phyloP scores from a whole-genome alignment of 2,329 filamentous ascomycete species.

The Fusarium aywerte region DNA sequence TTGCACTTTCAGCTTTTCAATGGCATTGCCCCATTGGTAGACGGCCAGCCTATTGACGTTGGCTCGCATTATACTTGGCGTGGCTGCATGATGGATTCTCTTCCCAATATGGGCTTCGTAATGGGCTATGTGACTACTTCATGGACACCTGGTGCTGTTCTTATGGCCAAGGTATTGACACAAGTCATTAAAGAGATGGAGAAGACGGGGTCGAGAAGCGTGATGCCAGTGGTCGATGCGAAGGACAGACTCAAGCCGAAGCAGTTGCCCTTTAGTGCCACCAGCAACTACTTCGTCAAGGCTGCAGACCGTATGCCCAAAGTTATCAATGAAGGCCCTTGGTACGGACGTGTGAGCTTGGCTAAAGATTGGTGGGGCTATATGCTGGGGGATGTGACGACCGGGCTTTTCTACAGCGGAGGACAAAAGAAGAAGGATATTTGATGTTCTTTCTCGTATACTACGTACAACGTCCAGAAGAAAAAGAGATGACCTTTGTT shows the following conservation, averaged over 20 bases:
- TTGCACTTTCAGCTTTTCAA: conserved; percentile 69
- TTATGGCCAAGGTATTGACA: conserved; percentile 58
- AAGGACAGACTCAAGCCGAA: conserved; percentile 42
- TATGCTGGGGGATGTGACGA: conserved; percentile 48
- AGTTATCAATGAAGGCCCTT: conserved; percentile 49
- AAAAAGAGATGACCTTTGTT: not conserved
- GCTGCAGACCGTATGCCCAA: conserved; percentile 53
- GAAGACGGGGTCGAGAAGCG: conserved; percentile 56
- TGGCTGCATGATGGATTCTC: conserved; percentile 71
- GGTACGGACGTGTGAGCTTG: conserved; percentile 51
- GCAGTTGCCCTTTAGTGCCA: conserved; percentile 45
- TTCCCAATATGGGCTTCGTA: conserved; percentile 71
- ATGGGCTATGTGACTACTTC: conserved; percentile 73
- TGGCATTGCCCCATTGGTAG: conserved; percentile 63
- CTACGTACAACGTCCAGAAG: too few relatives aligned
- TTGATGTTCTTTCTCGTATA: not conserved
- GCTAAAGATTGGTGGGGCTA: conserved; percentile 47
- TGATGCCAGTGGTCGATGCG: conserved; percentile 56
- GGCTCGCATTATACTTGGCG: conserved; percentile 69
- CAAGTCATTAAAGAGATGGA: conserved; percentile 66
- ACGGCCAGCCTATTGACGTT: conserved; percentile 61
- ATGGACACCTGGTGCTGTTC: conserved; percentile 75
- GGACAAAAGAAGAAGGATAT: conserved; percentile 42
- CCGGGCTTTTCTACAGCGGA: conserved; percentile 48
- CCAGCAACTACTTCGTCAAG: conserved; percentile 52